These are phyloP conservation scores for Aphanomyces invadans DNA, from an alignment of 352 stramenopile genomes.

Conservation along the genomic window DNA sequence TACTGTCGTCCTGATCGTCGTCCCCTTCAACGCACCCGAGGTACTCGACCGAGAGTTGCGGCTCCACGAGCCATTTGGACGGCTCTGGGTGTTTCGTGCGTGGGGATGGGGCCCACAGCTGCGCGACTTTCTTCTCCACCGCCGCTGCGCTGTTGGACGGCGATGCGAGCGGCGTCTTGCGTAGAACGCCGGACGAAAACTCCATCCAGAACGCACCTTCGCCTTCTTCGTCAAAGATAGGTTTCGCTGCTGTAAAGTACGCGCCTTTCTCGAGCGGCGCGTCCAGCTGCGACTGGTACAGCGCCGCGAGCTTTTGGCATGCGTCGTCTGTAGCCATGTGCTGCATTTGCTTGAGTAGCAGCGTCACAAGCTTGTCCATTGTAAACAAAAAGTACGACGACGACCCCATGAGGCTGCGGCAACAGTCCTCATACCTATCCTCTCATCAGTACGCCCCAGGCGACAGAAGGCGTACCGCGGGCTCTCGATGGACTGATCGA, in stretches of 20 bases:
- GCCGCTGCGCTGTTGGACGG: background rate
- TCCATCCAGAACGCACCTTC: slow-evolving; percentile 79
- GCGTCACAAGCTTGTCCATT: slow-evolving; percentile 84
- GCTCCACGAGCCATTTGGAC: slow-evolving; percentile 79
- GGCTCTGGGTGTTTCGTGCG: slow-evolving; percentile 57
- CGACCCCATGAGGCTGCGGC: slow-evolving; percentile 81
- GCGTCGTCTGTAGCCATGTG: slow-evolving; percentile 72
- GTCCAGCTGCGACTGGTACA: slow-evolving; percentile 24
- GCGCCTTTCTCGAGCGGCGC: slow-evolving; percentile 31
- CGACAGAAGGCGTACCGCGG: slow-evolving; percentile 48
- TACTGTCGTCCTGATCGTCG: slow-evolving; percentile 53
- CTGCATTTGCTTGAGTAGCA: slow-evolving; percentile 86
- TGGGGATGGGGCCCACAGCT: slow-evolving; percentile 80
- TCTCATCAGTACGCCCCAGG: background rate
- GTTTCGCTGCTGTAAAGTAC: slow-evolving; percentile 72
- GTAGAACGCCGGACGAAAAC: slow-evolving; percentile 71
- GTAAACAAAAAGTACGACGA: slow-evolving; percentile 89
- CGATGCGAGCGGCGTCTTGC: slow-evolving; percentile 56
- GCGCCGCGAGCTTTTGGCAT: slow-evolving; percentile 53
- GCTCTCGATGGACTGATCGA: slow-evolving; percentile 81
- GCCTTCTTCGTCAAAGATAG: slow-evolving; percentile 56
- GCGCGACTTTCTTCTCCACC: slow-evolving; percentile 34
- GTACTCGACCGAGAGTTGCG: slow-evolving; percentile 67
- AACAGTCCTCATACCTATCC: slow-evolving; percentile 65
- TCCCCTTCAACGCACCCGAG: slow-evolving; percentile 76